These are phyloP conservation scores for Coemansia sp. DNA, from an alignment of 192 early-diverging fungal genomes.

Conservation along the genomic window DNA sequence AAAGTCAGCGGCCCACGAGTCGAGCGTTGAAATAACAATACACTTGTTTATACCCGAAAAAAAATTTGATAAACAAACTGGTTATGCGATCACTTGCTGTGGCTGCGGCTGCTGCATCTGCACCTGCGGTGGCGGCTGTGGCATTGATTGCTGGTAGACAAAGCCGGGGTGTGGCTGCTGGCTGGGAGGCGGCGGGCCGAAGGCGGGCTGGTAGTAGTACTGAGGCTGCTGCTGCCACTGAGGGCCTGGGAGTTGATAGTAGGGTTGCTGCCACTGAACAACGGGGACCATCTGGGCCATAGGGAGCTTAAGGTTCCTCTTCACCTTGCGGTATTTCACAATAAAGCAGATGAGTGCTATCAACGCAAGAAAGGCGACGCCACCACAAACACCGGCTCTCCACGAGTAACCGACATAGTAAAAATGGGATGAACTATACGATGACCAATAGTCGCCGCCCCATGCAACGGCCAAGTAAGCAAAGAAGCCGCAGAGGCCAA, in stretches of 20 bases:
- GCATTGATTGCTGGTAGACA: background rate
- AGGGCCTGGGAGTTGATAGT: background rate
- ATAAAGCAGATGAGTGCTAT: background rate
- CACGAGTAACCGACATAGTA: background rate
- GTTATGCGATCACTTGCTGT: background rate
- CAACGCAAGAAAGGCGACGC: background rate
- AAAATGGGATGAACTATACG: background rate
- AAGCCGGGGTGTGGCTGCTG: background rate
- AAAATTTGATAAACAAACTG: background rate
- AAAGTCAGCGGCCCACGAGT: no score
- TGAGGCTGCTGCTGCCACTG: background rate
- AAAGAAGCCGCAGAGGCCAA: background rate
- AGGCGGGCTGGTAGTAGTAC: background rate
- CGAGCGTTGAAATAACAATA: no score
- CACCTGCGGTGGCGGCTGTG: background rate
- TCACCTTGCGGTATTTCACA: background rate
- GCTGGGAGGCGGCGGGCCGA: background rate
- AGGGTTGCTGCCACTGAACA: background rate
- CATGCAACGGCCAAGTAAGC: background rate
- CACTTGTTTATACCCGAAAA: no score
- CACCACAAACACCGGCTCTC: background rate
- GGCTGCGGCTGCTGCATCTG: background rate
- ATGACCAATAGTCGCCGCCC: background rate
- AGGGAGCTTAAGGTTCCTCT: background rate
- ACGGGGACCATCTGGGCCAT: background rate